Base-by-base conservation (phyloP, 257 asterid genomes). In the Primulina tabacum region DNA sequence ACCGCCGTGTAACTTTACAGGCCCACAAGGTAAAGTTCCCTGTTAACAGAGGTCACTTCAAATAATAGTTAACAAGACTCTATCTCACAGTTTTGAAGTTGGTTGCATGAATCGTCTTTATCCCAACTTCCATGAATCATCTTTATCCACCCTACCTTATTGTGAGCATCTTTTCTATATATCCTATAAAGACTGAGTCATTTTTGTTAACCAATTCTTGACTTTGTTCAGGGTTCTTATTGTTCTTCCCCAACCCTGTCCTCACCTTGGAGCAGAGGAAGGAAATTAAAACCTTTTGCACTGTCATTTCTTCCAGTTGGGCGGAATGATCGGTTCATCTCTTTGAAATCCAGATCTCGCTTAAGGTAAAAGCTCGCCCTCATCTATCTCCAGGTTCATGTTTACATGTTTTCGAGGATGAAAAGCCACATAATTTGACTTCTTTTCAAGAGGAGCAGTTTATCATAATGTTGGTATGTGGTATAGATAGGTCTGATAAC, bases 181-280 rank as follows among this genome's bases (percentile, higher is more conserved):
- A 37, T 37, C 43, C 50, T 40, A 40, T 40, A 10, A 40, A 40
- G 50, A 40, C 50, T 40, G 50, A 40, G 9, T 40, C 17, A 3
- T 40, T 40, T 40, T 40, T 10, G 50, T 40, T 40, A 40, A 9
- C 16, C 50, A 10, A 40, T 40, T 47, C 37, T 59, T 34, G 16
- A n/a, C 18, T 24, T n/a, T 68, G 32, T 55, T 76, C 71, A 74
- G 82, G 74, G 79, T 78, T 72, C 81, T 62, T 70, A 71, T 70
- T 65, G 62, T 62, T 8, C 75, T 64, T 62, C 62, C 52, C 68
- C 70, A 1, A 60, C 53, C 24, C 33, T 65, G 62, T 35, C 71
- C 34, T 72, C 75, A 72, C 61, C 74, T 4, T 78, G 68, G 74
- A 78, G 61, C 18, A 74, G 76, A 29, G 71, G 61, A 29, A 65